Evolutionary conservation across 192 early-diverging fungal species (phyloP).

Genomic region (Mycoemilia scoparia): DNA sequence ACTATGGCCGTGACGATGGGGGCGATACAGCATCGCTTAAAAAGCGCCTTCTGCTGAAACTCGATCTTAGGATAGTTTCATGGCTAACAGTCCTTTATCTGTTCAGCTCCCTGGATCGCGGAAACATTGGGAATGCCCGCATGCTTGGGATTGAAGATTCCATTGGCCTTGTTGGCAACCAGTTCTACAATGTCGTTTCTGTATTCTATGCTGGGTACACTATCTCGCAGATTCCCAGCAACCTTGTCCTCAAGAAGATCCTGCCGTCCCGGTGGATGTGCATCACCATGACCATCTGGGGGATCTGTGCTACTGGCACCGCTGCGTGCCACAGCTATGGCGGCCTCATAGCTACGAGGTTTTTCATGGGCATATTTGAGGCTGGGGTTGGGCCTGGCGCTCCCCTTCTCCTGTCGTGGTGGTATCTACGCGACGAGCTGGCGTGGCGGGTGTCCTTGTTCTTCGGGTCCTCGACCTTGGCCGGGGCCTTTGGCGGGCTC

Average conservation of each 20-base stretch:
- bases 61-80: slow-evolving; percentile 41
- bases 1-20: no score
- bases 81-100: slow-evolving; percentile 43
- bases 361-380: slow-evolving; percentile 37
- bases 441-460: slow-evolving; percentile 47
- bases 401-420: slow-evolving; percentile 48
- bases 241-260: slow-evolving; percentile 46
- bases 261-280: slow-evolving; percentile 41
- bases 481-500: slow-evolving; percentile 57
- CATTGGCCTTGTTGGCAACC: slow-evolving; percentile 28
- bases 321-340: slow-evolving; percentile 29
- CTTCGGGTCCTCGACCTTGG: slow-evolving; percentile 46
- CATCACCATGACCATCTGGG: slow-evolving; percentile 49
- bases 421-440: slow-evolving; percentile 47
- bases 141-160: slow-evolving; percentile 26
- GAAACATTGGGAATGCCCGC: slow-evolving; percentile 53
- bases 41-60: slow-evolving; percentile 29
- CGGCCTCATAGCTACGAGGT: slow-evolving; percentile 15
- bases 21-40: no score
- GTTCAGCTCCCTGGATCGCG: slow-evolving; percentile 50
- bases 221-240: slow-evolving; percentile 62
- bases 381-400: slow-evolving; percentile 59
- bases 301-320: slow-evolving; percentile 40
- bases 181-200: slow-evolving; percentile 26
- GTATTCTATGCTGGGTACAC: slow-evolving; percentile 40